Evolutionary conservation across 106 monocot species (phyloP), one percentile per base, ranked within the genome.

Genomic region (Dendrobium chrysotoxum): DNA sequence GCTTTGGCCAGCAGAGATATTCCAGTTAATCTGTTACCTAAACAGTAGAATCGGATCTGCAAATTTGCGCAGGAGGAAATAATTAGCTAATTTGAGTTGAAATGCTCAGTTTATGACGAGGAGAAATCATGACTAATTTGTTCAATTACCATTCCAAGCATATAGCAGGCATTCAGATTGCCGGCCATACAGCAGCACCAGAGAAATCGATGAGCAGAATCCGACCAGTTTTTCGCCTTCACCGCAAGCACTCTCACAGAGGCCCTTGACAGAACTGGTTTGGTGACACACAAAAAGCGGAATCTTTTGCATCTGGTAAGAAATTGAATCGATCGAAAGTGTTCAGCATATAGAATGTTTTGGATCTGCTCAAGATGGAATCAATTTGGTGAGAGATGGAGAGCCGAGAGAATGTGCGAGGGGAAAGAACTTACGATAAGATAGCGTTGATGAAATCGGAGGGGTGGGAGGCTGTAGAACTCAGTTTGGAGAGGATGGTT

Each of bases 21-120:
- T 0, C 90, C 93, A 28, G 75, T 68, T 23, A 72, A 57, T 10
- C 81, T 40, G 72, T 82, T 84, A 31, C 79, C 83, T 47, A 88
- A 70, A 78, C 90, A 93, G 86, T 93, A 90, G 83, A 93, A 93
- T 8, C 82, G 75, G 50, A 93, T 93, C 92, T 92, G 83, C 41
- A 46, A 23, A 9, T 8, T 53, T 70, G 1, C 31, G 35, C 31
- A 31, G 3, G 9, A 44, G 9, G 13, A 50, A 50, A 50, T 50
- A 15, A 50, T 50, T 50, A 50, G 50, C 15, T 50, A 50, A 50
- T 50, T 50, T 44, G 0, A 44, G 44, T 44, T 7, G 5, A 50
- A 13, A 13, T 50, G 11, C 15, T 50, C 50, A 50, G 13, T 50
- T 1, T 16, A 50, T 50, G 13, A 31, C 16, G 0, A 31, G 4